phyloP scores from a whole-genome alignment of 108 stramenopile genomes.

The Licmophora abbreviata region DNA sequence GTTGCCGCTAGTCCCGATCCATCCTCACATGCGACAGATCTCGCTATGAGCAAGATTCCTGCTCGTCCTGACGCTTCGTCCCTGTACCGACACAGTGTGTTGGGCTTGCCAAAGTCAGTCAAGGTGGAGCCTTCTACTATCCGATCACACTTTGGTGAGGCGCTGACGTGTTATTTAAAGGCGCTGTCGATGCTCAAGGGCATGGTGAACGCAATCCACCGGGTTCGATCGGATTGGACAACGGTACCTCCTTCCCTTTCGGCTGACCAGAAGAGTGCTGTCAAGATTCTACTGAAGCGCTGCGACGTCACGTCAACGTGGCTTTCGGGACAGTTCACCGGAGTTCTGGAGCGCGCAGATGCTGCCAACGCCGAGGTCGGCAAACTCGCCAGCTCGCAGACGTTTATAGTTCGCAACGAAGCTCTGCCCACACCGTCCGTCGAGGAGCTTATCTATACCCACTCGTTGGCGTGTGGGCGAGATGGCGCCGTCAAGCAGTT shows the following conservation, averaged over 20 bases:
- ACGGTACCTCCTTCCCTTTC: constrained; percentile 15
- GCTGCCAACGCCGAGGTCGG: constrained; percentile 66
- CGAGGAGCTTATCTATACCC: constrained; percentile 83
- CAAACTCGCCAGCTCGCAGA: constrained; percentile 25
- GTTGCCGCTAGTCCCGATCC: constrained; percentile 38
- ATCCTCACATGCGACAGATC: too few relatives aligned
- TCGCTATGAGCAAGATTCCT: background rate
- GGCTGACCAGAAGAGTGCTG: constrained; percentile 9
- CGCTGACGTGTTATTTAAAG: constrained; percentile 72
- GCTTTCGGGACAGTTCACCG: constrained; percentile 69
- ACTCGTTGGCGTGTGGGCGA: constrained; percentile 67
- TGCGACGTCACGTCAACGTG: constrained; percentile 66
- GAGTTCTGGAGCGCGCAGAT: constrained; percentile 79
- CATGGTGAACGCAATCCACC: constrained; percentile 58
- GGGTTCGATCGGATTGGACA: constrained; percentile 52
- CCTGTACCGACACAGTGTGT: background rate
- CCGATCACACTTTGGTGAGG: constrained; percentile 60
- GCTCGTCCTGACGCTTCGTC: background rate
- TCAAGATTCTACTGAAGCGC: constrained; percentile 38
- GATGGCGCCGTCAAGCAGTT: constrained; percentile 83
- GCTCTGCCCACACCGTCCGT: constrained; percentile 22
- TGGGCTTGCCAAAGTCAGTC: background rate
- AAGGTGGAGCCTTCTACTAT: constrained; percentile 35
- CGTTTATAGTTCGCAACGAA: background rate
- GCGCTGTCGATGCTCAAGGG: constrained; percentile 78